phyloP scores from a whole-genome alignment of 179 eudicot species.

The Heliamphora ciliata region DNA sequence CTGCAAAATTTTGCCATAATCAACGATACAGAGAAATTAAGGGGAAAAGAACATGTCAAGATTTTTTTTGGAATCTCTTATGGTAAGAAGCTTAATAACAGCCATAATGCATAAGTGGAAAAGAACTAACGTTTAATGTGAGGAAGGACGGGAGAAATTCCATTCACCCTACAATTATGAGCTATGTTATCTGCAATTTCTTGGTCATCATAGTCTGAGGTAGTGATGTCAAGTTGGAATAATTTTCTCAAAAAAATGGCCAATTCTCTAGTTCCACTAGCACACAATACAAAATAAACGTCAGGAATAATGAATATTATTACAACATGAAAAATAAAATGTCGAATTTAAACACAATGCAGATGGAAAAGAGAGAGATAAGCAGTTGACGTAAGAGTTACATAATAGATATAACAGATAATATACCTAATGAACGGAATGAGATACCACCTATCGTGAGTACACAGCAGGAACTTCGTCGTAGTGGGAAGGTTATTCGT shows the following conservation, averaged over 20 bases:
- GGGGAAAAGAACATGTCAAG: too few species aligned
- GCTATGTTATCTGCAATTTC: conserved; percentile 87
- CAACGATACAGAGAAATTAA: too few species aligned
- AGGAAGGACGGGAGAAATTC: conserved; percentile 60
- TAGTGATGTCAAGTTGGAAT: conserved; percentile 73
- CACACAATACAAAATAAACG: conserved; percentile 18
- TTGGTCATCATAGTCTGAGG: conserved; percentile 87
- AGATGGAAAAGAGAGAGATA: too few species aligned
- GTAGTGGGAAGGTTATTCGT: too few species aligned
- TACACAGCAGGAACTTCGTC: too few species aligned
- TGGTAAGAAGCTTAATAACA: background rate
- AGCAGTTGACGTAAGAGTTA: too few species aligned
- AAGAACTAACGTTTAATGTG: conserved; percentile 72
- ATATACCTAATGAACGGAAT: too few species aligned
- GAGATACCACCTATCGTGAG: too few species aligned
- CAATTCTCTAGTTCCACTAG: conserved; percentile 95
- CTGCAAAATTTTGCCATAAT: too few species aligned
- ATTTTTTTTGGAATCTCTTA: too few species aligned
- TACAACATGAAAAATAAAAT: background rate
- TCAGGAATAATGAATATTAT: conserved; percentile 14
- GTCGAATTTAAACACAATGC: too few species aligned
- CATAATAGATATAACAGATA: too few species aligned
- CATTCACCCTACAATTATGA: conserved; percentile 70
- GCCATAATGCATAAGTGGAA: background rate
- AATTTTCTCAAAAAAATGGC: conserved; percentile 72